These are phyloP conservation scores for Dictyostelium brefeldianum DNA, from an alignment of 78 protist species.

Conservation along the genomic window DNA sequence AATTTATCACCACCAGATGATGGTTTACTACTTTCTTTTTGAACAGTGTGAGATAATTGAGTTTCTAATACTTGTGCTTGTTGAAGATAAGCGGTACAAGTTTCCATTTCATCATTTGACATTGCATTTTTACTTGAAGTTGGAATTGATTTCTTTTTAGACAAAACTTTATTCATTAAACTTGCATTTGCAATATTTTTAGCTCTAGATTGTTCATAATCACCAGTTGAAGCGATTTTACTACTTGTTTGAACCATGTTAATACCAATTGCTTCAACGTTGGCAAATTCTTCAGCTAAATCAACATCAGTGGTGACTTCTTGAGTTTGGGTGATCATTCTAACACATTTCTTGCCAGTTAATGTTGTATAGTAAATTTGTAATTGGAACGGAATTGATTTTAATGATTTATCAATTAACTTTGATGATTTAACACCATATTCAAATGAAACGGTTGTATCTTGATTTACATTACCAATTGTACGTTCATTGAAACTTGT, in stretches of 20 bases:
- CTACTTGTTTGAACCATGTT: constrained; percentile 30
- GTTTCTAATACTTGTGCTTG: constrained; percentile 72
- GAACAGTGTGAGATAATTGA: background rate
- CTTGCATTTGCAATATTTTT: background rate
- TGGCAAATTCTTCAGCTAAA: constrained; percentile 50
- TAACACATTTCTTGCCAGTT: constrained; percentile 74
- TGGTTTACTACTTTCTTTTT: constrained; percentile 16
- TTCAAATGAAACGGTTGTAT: constrained; percentile 58
- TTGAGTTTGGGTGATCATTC: constrained; percentile 80
- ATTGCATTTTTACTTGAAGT: background rate
- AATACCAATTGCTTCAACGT: constrained; percentile 57
- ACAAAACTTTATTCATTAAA: background rate
- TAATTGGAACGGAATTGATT: constrained; percentile 79
- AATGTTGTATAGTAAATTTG: constrained; percentile 75
- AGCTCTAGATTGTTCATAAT: constrained; percentile 45
- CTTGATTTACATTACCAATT: constrained; percentile 60
- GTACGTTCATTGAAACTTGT: constrained; percentile 13
- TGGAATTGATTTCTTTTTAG: background rate
- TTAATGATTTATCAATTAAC: constrained; percentile 1
- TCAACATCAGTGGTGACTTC: constrained; percentile 26
- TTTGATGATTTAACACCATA: constrained; percentile 32
- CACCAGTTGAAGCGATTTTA: constrained; percentile 42
- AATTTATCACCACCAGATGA: background rate
- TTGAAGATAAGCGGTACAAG: background rate
- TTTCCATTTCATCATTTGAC: background rate